A percentile compares a stretch with the other conserved stretches of the same genome.
These are phyloP conservation scores for Rhizophagus prolifer DNA, from an alignment of 192 early-diverging fungal species.

Conservation along the genomic window DNA sequence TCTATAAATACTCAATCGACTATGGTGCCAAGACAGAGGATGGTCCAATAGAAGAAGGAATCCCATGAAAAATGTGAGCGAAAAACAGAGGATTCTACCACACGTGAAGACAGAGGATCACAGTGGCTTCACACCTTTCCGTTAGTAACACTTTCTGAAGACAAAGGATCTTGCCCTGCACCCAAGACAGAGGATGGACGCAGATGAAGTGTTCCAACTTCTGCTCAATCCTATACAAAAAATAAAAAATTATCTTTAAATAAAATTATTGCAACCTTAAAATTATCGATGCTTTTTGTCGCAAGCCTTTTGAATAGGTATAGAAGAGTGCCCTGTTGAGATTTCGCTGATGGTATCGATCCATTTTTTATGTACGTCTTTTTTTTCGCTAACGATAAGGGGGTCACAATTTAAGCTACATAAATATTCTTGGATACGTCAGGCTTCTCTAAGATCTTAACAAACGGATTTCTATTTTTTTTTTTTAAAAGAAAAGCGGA, in stretches of 20 bases:
- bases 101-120: conserved; percentile 18
- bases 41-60: conserved; percentile 8
- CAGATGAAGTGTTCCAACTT: conserved; percentile 15
- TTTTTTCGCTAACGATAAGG: too few relatives aligned
- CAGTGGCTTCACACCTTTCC: conserved; percentile 12
- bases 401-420: too few relatives aligned
- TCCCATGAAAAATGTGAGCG: conserved; percentile 3
- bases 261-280: neutral
- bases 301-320: too few relatives aligned
- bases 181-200: conserved; percentile 21
- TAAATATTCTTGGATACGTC: too few relatives aligned
- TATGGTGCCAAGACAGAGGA: neutral
- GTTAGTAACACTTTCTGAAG: conserved; percentile 5
- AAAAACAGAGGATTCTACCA: conserved; percentile 6
- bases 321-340: too few relatives aligned
- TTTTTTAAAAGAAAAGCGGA: too few relatives aligned
- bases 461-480: too few relatives aligned
- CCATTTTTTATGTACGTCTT: too few relatives aligned
- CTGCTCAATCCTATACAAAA: conserved; percentile 6
- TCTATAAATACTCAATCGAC: neutral
- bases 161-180: conserved; percentile 21
- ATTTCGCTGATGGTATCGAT: too few relatives aligned
- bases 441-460: too few relatives aligned
- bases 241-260: neutral
- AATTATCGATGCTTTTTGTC: neutral